Conservation (phyloP, 1,284 basidiomycete species). For the Mixia osmundae region DNA sequence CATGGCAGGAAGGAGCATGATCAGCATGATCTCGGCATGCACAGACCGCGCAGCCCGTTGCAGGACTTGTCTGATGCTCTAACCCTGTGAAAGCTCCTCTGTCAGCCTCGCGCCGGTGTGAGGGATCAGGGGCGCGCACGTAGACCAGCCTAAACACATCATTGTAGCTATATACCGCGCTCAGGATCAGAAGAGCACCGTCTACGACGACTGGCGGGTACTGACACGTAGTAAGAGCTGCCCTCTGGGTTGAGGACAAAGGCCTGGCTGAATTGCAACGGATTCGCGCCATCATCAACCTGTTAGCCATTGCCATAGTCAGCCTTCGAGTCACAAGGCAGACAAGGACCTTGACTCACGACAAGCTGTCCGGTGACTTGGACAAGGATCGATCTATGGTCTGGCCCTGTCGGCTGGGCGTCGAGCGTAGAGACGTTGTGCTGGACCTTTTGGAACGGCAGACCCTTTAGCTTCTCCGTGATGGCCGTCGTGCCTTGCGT, state of each 20-base stretch:
- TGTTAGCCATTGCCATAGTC: background rate
- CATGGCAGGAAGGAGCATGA: no score
- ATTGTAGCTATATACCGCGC: constrained; percentile 10
- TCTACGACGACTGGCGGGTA: constrained; percentile 10
- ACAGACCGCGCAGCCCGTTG: no score
- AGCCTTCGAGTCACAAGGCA: background rate
- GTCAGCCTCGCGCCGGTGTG: no score
- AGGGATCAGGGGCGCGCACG: constrained; percentile 2
- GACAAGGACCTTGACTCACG: constrained; percentile 26
- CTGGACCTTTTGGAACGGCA: constrained; percentile 58
- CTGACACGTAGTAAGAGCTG: constrained; percentile 61
- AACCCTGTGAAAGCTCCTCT: no score
- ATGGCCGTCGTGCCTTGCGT: constrained; percentile 39
- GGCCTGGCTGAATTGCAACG: constrained; percentile 67
- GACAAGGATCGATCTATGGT: constrained; percentile 46
- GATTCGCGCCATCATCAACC: constrained; percentile 52
- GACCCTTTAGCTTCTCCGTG: constrained; percentile 50
- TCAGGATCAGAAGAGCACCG: background rate
- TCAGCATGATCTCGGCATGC: no score
- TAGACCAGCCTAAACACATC: constrained; percentile 16
- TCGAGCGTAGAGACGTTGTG: constrained; percentile 71
- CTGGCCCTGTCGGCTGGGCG: constrained; percentile 55
- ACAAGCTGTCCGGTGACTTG: constrained; percentile 65
- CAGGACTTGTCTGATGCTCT: no score
- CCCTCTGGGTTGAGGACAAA: constrained; percentile 74